Base-by-base conservation (phyloP, 495 filamentous ascomycete species). In the Amniculicola lignicola region DNA sequence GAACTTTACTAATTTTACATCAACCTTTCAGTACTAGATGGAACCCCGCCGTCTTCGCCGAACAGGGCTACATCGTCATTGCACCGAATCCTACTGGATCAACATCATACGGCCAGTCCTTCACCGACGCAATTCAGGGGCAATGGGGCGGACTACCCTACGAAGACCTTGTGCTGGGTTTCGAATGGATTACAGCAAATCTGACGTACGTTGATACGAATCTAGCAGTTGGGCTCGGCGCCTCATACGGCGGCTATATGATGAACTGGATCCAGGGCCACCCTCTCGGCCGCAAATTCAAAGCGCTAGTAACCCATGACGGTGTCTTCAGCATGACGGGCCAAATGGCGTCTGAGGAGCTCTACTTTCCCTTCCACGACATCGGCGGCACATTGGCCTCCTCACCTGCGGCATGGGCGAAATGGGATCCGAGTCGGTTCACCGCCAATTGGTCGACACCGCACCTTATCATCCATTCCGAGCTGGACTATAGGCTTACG, bases 31-130 rank as follows among this genome's bases (percentile, higher is more conserved):
- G 79, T 54, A 95, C 87, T 0, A 76, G 91, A 14, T 95, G 91
- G 91, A 96, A 96, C 57, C 89, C 88, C 0, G 89, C 88, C 5
- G 78, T 94, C 3, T 95, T 92, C 66, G 90, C 91, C 3, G 90
- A 95, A 67, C 88, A 94, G 65, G 91, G 90, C 11, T 95, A 94
- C 57, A 82, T 95, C 11, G 88, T 89, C 9, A 80, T 96, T 18
- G 78, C 81, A n/a, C 89, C 90, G 5, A 95, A 96, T 63, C 90
- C 90, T 9, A 94, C 89, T 0, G 90, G 90, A 9, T 87, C 82
- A 57, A 92, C 89, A 15, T 85, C 88, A 1, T 95, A 94, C 59
- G 90, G 90, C 3, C 89, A 91, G 71, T 74, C 75, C 2, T 83
- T 91, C 50, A 82, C 85, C 9, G 83, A 95, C 67, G 87, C 78